Conservation (phyloP, 305 asterid species). For the Petunia hybrid region DNA sequence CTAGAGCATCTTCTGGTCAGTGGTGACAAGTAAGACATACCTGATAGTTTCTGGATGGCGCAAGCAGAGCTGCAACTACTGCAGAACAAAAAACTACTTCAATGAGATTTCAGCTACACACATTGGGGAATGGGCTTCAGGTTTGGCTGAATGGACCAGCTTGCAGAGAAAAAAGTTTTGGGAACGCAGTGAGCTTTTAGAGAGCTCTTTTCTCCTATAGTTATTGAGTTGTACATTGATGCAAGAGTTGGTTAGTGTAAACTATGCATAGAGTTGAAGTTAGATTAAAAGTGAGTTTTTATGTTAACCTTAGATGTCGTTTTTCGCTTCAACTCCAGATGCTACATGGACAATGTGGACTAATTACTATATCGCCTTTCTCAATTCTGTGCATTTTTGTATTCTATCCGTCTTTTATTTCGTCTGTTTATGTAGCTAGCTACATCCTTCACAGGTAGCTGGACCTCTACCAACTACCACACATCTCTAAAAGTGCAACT, state of each 20-base stretch:
- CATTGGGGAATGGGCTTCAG: background rate
- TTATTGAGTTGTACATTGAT: conserved; percentile 23
- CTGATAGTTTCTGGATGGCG: conserved; percentile 24
- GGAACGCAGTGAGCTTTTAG: conserved; percentile 6
- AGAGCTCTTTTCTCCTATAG: conserved; percentile 11
- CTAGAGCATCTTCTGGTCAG: conserved; percentile 64
- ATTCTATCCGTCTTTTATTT: background rate
- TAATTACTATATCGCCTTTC: background rate
- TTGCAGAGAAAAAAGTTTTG: background rate
- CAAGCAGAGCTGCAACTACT: background rate
- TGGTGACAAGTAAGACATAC: conserved; percentile 44
- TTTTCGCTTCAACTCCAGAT: conserved; percentile 1
- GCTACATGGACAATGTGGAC: background rate
- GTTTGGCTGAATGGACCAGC: background rate
- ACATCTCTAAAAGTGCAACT: no score
- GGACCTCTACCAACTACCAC: background rate
- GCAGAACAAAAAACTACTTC: background rate
- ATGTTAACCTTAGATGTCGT: conserved; percentile 15
- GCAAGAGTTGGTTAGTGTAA: background rate
- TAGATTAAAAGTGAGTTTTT: conserved; percentile 21
- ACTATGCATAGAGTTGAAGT: conserved; percentile 6
- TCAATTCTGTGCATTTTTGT: conserved; percentile 5
- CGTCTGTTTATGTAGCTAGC: conserved; percentile 15
- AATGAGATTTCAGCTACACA: background rate
- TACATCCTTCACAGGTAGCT: background rate